Conservation (phyloP, 2,329 filamentous ascomycete species). For the Epichloe typhina region DNA sequence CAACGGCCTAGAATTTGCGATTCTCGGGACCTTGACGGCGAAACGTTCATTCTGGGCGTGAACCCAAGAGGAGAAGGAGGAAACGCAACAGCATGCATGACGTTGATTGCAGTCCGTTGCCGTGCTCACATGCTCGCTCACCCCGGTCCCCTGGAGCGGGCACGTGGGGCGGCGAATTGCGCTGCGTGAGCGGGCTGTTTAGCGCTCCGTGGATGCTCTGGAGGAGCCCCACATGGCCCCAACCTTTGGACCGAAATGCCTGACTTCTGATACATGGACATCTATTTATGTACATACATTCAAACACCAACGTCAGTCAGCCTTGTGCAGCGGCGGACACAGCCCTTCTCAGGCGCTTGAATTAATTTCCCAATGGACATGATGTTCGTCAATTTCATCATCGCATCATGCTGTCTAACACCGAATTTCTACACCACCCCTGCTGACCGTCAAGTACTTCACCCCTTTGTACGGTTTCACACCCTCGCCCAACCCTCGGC, state of each 20-base stretch:
- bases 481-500: slow-evolving; percentile 70
- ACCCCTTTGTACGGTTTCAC: slow-evolving; percentile 96
- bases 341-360: background rate
- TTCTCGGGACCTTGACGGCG: background rate
- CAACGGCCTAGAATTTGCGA: slow-evolving; percentile 8
- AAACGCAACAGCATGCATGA: background rate
- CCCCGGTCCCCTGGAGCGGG: background rate
- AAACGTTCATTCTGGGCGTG: slow-evolving; percentile 6
- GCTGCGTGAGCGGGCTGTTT: background rate
- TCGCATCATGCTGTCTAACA: slow-evolving; percentile 26
- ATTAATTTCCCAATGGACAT: background rate
- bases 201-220: background rate
- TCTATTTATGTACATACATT: no score
- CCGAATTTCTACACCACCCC: slow-evolving; percentile 49
- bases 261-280: no score
- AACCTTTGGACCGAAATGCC: background rate
- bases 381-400: slow-evolving; percentile 1
- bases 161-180: background rate
- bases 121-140: no score
- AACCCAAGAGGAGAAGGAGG: background rate
- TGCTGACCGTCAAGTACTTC: slow-evolving; percentile 78
- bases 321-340: no score
- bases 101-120: background rate
- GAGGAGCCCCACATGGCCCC: background rate
- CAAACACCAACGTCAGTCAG: no score